phyloP scores from a whole-genome alignment of 331 rosid genomes.

The Cydonia oblonga region DNA sequence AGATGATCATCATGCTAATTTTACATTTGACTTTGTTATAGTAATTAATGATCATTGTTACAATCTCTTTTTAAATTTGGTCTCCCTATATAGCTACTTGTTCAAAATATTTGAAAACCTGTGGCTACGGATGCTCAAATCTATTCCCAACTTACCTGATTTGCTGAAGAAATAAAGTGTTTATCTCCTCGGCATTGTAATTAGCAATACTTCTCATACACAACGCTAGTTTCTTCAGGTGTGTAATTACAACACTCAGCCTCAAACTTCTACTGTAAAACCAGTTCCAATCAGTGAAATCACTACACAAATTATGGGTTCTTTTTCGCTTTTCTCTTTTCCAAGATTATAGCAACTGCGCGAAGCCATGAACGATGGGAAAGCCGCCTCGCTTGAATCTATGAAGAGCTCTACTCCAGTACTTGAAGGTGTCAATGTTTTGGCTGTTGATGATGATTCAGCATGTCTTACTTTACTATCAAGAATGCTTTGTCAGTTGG shows the following conservation, averaged over 20 bases:
- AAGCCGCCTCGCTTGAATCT: not conserved
- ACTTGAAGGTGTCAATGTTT: constrained; percentile 10
- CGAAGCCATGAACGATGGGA: constrained; percentile 3
- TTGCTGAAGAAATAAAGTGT: not conserved
- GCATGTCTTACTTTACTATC: constrained; percentile 12
- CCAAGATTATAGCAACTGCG: not conserved
- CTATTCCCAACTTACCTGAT: not conserved
- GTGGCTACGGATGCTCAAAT: not conserved
- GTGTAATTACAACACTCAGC: not conserved
- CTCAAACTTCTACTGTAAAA: not conserved
- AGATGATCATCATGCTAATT: not conserved
- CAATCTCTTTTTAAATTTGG: not conserved
- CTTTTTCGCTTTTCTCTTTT: not conserved
- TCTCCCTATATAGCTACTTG: not conserved
- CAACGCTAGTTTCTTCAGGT: not conserved
- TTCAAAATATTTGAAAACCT: not conserved
- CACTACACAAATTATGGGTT: not conserved
- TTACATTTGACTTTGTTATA: not conserved
- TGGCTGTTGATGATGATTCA: constrained; percentile 35
- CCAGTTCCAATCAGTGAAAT: not conserved
- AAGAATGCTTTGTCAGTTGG: constrained; percentile 18
- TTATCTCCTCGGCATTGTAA: not conserved
- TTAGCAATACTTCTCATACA: not conserved
- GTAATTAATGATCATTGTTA: not conserved
- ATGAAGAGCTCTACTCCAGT: not conserved